Evolutionary conservation across 1,284 basidiomycete genomes (phyloP).

Genomic region (Cryptococcus sp.): DNA sequence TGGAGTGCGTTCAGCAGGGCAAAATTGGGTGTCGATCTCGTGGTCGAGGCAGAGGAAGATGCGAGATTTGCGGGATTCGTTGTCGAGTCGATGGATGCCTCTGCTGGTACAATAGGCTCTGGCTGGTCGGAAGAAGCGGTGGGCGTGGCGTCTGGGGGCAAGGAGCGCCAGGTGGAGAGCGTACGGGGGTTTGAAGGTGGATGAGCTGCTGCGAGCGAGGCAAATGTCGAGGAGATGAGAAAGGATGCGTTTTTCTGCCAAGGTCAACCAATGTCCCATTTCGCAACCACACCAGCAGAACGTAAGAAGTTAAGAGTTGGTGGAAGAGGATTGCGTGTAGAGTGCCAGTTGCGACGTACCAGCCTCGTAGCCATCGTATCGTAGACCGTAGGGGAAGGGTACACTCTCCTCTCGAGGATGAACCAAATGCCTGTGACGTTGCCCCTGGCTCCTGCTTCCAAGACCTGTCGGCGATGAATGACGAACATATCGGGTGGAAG

Average conservation of each 20-base stretch:
- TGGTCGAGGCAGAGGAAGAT: not conserved
- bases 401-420: constrained; percentile 38
- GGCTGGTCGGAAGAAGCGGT: not conserved
- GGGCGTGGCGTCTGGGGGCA: not conserved
- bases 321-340: not conserved
- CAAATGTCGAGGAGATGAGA: constrained; percentile 34
- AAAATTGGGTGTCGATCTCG: constrained; percentile 19
- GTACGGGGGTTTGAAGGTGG: constrained; percentile 39
- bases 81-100: too few species aligned
- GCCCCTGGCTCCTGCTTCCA: constrained; percentile 21
- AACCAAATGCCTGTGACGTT: constrained; percentile 33
- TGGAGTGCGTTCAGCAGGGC: constrained; percentile 34
- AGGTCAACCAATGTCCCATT: too few species aligned
- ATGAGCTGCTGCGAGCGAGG: constrained; percentile 23
- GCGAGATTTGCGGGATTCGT: not conserved
- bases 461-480: constrained; percentile 34
- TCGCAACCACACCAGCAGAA: not conserved
- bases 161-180: constrained; percentile 30
- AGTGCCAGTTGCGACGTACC: constrained; percentile 16
- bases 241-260: constrained; percentile 27
- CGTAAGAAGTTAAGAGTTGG: not conserved
- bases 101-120: too few species aligned
- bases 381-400: constrained; percentile 36
- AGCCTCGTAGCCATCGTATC: constrained; percentile 30
- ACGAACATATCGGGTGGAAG: constrained; percentile 38